phyloP scores from a whole-genome alignment of 192 early-diverging fungal genomes.

The Rhizophagus sp. region DNA sequence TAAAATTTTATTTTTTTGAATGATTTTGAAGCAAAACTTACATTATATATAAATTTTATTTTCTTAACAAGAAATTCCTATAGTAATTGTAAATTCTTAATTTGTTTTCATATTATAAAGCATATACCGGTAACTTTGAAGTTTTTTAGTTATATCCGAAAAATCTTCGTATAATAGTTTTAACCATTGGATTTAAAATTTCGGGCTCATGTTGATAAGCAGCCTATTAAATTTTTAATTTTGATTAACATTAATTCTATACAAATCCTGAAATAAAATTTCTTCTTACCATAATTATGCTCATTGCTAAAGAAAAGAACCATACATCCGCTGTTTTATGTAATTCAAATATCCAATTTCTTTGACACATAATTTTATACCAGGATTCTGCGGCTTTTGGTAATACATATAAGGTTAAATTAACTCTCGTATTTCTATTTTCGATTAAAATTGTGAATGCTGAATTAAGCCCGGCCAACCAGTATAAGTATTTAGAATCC shows the following conservation, averaged over 20 bases:
- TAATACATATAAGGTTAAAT: conserved; percentile 78
- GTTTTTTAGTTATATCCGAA: conserved; percentile 41
- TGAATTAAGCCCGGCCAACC: conserved; percentile 59
- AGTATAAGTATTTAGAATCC: conserved; percentile 67
- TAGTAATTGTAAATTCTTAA: too few relatives aligned
- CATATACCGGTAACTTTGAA: not conserved
- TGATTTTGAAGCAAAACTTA: too few relatives aligned
- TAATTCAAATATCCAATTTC: conserved; percentile 57
- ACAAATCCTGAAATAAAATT: not conserved
- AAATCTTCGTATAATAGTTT: conserved; percentile 44
- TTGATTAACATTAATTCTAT: conserved; percentile 6
- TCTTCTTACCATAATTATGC: conserved; percentile 68
- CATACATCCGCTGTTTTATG: conserved; percentile 62
- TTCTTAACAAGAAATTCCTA: too few relatives aligned
- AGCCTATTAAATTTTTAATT: conserved; percentile 37
- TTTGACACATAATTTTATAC: conserved; percentile 65
- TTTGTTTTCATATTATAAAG: too few relatives aligned
- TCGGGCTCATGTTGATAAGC: conserved; percentile 64
- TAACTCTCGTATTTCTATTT: conserved; percentile 62
- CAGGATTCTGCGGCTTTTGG: conserved; percentile 71
- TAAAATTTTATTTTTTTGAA: too few relatives aligned
- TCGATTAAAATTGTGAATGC: conserved; percentile 68
- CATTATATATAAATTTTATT: too few relatives aligned
- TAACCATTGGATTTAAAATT: conserved; percentile 54
- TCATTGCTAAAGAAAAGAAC: conserved; percentile 64